phyloP scores from a whole-genome alignment of 108 stramenopile genomes.

The Fistulifera solaris region DNA sequence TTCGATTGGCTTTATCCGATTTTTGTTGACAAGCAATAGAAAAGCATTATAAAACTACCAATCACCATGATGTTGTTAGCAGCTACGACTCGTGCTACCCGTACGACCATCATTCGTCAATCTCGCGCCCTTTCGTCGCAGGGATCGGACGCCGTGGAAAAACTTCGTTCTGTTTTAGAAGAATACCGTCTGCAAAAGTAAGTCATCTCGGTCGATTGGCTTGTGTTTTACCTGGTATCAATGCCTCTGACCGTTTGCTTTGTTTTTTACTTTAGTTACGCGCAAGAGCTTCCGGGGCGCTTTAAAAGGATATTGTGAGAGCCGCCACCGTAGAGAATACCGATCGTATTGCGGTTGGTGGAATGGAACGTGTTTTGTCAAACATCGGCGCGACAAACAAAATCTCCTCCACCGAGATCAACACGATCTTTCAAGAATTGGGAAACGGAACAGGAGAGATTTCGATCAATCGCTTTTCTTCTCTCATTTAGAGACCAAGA shows the following conservation, averaged over 20 bases:
- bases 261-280: not conserved
- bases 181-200: conserved; percentile 6
- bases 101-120: too few species aligned
- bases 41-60: too few species aligned
- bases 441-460: conserved; percentile 5
- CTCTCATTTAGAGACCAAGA: too few species aligned
- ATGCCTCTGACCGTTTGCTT: too few species aligned
- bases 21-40: too few species aligned
- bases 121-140: too few species aligned
- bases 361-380: conserved; percentile 3
- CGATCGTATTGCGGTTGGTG: conserved; percentile 2
- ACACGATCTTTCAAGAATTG: conserved; percentile 2
- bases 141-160: not conserved
- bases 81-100: too few species aligned
- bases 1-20: too few species aligned
- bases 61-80: too few species aligned
- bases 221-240: too few species aligned
- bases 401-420: not conserved
- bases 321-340: not conserved
- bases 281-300: conserved; percentile 8
- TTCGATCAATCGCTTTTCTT: not conserved
- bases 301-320: conserved; percentile 9
- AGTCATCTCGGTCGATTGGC: too few species aligned
- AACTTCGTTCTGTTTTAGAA: conserved; percentile 2
- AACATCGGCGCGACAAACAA: conserved; percentile 5